Evolutionary conservation across 2,329 filamentous ascomycete genomes (phyloP), one percentile per base, ranked within the genome.

Genomic region (Trichoderma oligosporum): DNA sequence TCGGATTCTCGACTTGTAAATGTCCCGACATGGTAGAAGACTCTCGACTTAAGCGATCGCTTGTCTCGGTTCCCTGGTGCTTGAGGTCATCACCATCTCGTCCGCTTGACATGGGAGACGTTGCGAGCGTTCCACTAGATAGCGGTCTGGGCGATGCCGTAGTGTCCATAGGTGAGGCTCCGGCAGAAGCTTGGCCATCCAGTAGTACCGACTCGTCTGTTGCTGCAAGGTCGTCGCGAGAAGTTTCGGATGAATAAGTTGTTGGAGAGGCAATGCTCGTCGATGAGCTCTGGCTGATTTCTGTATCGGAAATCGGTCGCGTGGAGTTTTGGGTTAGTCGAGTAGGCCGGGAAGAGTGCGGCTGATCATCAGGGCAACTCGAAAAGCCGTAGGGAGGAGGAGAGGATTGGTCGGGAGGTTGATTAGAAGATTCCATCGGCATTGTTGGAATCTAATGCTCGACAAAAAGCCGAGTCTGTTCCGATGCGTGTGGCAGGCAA

Each of bases 341-440:
- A 27, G 60, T 27, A 31, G 63, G 61, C 59, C 60, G 68, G 58
- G 52, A 62, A 49, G 52, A 66, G 55, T 65, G 63, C 48, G 66
- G 71, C 12, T 70, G 65, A 24, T 77, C 73, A 57, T 78, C 76
- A 58, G 76, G 76, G 57, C 76, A 78, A 62, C 74, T 74, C 44
- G 73, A 73, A 62, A 76, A 74, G 56, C 65, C 67, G 57, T 72
- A 68, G 4, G 71, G 68, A 57, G 68, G 69, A 42, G 73, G 70
- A 44, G 73, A 72, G 36, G 70, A 65, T 29, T 70, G 69, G 60
- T 72, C 68, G 42, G 73, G 68, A 45, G 71, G 71, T 59, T 70
- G 71, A 63, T 75, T 74, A 53, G 73, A 71, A 14, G 76, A 77
- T 57, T 76, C 76, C 22, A 76, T 78, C 61, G 76, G 76, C 76